Base-by-base conservation (phyloP, 2,329 filamentous ascomycete genomes). In the Colletotrichum australisinense region DNA sequence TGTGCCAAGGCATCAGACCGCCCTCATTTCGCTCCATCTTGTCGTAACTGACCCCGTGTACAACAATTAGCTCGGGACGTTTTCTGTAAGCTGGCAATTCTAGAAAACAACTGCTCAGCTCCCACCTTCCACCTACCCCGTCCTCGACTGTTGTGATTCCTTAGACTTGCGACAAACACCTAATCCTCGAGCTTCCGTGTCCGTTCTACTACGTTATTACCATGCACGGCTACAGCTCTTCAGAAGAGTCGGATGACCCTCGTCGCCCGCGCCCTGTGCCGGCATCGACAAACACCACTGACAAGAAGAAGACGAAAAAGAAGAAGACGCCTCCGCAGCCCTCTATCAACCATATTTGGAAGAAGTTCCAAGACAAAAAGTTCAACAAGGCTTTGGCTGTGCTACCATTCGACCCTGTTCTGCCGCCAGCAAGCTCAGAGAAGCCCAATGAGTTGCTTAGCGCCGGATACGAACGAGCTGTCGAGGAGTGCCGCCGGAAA, bases 311-410 rank as follows among this genome's bases (percentile, higher is more conserved):
- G 80, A 88, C 87, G 77, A 89, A 89, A 79, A 89, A 88, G 83
- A 85, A 87, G 77, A 86, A 88, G 75, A 85, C 89, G 16, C 91
- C 92, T 1, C 92, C 92, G 0, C 92, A 94, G 79, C 87, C 90
- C 77, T 88, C 87, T 73, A 92, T 94, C 79, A 90, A 93, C 79
- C 87, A 88, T 71, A 90, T 92, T 74, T 94, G 92, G 92, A 87
- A 87, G 78, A 86, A 84, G 28, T 91, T 92, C 76, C 87, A 86
- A 16, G 87, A 89, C 77, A 81, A 81, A 68, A 88, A 89, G 73
- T 93, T 92, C 77, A 90, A 88, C 78, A 93, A 91, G 81, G 91
- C 92, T 4, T 88, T 92, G 46, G 86, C 89, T 3, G 88, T 94
- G 52, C 84, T 94, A 1, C 92, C 92, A 1, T 92, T 92, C 79